Evolutionary conservation across 129 eudicot species (phyloP), one percentile per base, ranked within the genome.

Genomic region (Erigeron canadensis): DNA sequence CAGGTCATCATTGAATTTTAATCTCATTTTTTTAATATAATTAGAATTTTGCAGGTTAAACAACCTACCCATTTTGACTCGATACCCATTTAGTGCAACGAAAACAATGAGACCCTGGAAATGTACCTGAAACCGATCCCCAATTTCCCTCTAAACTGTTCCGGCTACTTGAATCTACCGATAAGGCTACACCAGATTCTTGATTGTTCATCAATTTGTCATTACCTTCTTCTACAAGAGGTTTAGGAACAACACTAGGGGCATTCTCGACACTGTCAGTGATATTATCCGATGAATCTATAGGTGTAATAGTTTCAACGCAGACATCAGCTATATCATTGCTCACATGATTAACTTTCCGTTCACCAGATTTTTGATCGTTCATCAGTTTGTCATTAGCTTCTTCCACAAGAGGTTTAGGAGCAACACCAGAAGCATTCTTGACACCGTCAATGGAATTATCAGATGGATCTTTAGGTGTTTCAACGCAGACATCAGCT

Each of bases 71-170:
- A n/a, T n/a, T n/a, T n/a, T n/a, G n/a, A n/a, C n/a, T n/a, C 34
- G 34, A 28, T 28, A 28, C 34, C 34, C 34, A 28, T 28, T 3
- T 28, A 28, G 34, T 28, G 34, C 34, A 28, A 28, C 34, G 34
- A 28, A 28, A 28, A 65, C 73, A 65, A 43, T 4, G 10, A 42
- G 11, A 62, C 5, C 55, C 34, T 6, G 34, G 23, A 55, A 70
- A 39, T 57, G 53, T 83, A 92, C 98, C 96, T 86, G 94, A 83
- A 75, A 84, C 83, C 1, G 96, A 92, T 50, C 91, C 89, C 88
- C 86, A 83, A 84, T 85, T 85, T 70, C 71, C 91, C 45, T 89
- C 95, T 67, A 88, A 53, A 74, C 96, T 86, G 58, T 83, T 76
- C 77, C 19, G 86, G 63, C 88, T 83, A 78, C 75, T 73, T 40